phyloP scores from a whole-genome alignment of 345 rosid species.

The Pelargonium nanum region DNA sequence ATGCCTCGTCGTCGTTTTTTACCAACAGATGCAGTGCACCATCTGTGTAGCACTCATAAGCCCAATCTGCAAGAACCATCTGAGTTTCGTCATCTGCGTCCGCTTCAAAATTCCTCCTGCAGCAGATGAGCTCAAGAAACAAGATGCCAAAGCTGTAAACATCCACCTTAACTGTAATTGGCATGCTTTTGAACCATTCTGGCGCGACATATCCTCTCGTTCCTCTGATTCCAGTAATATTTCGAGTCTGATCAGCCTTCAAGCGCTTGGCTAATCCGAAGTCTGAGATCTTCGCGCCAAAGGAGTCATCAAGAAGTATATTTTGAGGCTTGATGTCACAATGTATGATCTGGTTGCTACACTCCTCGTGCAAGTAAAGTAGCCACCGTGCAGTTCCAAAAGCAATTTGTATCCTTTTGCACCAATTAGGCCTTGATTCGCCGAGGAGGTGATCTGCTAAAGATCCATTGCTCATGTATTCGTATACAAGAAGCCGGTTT shows the following conservation, averaged over 20 bases:
- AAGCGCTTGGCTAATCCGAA: constrained; percentile 42
- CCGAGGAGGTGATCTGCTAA: constrained; percentile 31
- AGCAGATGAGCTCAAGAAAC: constrained; percentile 3
- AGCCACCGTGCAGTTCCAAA: constrained; percentile 38
- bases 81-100: neutral
- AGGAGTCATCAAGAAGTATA: constrained; percentile 28
- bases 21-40: too few species aligned
- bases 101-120: neutral
- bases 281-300: constrained; percentile 32
- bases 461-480: constrained; percentile 37
- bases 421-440: constrained; percentile 24
- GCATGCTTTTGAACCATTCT: neutral
- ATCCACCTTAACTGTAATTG: neutral
- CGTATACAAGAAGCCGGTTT: constrained; percentile 32
- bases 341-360: constrained; percentile 35
- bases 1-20: too few species aligned
- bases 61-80: constrained; percentile 10
- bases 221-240: constrained; percentile 1
- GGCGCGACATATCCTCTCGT: constrained; percentile 7
- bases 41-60: neutral
- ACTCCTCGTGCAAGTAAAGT: constrained; percentile 38
- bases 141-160: constrained; percentile 6
- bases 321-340: constrained; percentile 52
- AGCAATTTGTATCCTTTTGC: constrained; percentile 28
- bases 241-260: too few species aligned